phyloP scores from a whole-genome alignment of 148 eudicot species.

The Cornus suecica region DNA sequence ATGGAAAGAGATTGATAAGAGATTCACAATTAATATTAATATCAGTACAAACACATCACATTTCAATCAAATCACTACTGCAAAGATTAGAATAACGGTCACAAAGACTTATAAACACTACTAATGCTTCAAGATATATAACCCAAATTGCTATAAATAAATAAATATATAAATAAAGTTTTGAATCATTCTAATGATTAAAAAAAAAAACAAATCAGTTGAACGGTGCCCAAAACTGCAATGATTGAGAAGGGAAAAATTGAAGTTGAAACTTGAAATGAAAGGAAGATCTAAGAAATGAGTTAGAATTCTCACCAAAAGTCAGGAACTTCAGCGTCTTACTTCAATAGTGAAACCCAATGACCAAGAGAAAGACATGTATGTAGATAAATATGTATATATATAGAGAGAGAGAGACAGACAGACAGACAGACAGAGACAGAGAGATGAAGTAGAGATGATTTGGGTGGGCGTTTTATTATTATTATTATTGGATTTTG shows the following conservation, averaged over 20 bases:
- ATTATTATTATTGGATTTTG: too few relatives aligned
- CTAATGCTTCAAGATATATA: not conserved
- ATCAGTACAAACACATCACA: not conserved
- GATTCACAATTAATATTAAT: not conserved
- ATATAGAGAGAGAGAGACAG: not conserved
- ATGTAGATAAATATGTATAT: too few relatives aligned
- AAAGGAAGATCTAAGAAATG: not conserved
- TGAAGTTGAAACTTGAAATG: not conserved
- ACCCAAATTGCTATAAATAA: not conserved
- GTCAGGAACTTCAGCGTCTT: not conserved
- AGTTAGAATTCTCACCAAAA: constrained; percentile 4
- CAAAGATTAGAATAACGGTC: too few relatives aligned
- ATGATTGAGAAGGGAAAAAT: not conserved
- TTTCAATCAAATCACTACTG: not conserved
- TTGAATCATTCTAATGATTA: not conserved
- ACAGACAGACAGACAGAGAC: not conserved
- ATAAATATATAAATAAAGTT: too few relatives aligned
- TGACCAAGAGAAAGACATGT: too few relatives aligned
- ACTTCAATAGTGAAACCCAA: not conserved
- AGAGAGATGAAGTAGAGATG: not conserved
- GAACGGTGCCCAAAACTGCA: not conserved
- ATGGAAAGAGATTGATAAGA: not conserved
- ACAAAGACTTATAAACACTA: too few relatives aligned
- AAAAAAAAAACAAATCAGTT: too few relatives aligned
- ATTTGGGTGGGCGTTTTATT: not conserved